Evolutionary conservation across 2,329 filamentous ascomycete species (phyloP).

Genomic region (Exserohilum rostratum): DNA sequence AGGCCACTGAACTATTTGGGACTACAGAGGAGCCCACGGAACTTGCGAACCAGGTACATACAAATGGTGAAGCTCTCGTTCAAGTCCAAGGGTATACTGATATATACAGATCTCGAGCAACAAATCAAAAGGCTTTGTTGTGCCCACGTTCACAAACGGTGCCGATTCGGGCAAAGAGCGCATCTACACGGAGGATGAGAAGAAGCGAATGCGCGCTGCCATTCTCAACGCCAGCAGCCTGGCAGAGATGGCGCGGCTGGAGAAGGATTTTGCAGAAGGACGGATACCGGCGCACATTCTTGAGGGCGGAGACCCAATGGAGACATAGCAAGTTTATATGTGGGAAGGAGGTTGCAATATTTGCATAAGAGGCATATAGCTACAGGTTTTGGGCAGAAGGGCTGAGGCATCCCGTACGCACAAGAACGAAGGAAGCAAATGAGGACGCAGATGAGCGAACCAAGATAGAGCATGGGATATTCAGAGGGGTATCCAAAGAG

Average conservation of each 20-base stretch:
- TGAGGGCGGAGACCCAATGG: slow-evolving; percentile 37
- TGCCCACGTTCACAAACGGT: slow-evolving; percentile 52
- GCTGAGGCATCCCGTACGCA: not conserved
- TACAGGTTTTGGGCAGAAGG: not conserved
- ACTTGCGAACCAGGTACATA: slow-evolving; percentile 61
- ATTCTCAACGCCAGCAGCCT: slow-evolving; percentile 88
- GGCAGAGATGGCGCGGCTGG: slow-evolving; percentile 85
- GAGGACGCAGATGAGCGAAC: not conserved
- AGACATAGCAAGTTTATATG: slow-evolving; percentile 23
- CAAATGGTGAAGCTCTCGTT: not conserved
- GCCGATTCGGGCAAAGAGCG: slow-evolving; percentile 60
- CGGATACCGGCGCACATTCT: slow-evolving; percentile 66
- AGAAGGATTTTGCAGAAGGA: slow-evolving; percentile 91
- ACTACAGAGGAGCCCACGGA: slow-evolving; percentile 77
- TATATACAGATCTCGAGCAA: slow-evolving; percentile 72
- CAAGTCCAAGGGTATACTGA: slow-evolving; percentile 34
- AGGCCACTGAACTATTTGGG: slow-evolving; percentile 83
- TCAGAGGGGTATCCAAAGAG: not conserved
- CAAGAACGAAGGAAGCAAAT: not conserved
- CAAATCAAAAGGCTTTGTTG: slow-evolving; percentile 78
- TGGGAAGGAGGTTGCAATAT: not conserved
- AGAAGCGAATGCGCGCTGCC: slow-evolving; percentile 80
- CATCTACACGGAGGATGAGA: slow-evolving; percentile 84
- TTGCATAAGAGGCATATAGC: not conserved
- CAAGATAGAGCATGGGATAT: not conserved